phyloP scores from a whole-genome alignment of 2,329 filamentous ascomycete genomes.

The Nigrograna mackinnonii region DNA sequence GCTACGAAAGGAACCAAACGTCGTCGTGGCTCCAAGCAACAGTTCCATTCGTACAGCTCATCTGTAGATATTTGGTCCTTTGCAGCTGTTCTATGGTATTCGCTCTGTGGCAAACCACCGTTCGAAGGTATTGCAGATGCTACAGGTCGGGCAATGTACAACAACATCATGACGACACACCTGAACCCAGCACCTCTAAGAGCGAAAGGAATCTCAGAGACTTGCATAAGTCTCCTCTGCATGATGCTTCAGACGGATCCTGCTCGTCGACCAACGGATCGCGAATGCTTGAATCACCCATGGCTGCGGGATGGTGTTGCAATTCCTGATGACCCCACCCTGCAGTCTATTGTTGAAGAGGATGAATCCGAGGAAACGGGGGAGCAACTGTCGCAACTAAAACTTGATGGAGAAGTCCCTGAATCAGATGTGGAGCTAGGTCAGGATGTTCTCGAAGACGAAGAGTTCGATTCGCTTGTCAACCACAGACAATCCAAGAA shows the following conservation, averaged over 20 bases:
- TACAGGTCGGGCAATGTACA: slow-evolving; percentile 77
- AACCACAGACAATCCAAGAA: slow-evolving; percentile 49
- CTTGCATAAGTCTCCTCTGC: slow-evolving; percentile 73
- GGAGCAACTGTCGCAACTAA: slow-evolving; percentile 52
- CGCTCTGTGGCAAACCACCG: slow-evolving; percentile 78
- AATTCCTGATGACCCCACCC: slow-evolving; percentile 23
- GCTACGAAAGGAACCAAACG: slow-evolving; percentile 66
- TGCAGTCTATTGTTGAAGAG: slow-evolving; percentile 53
- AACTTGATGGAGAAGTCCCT: slow-evolving; percentile 25
- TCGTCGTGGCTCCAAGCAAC: slow-evolving; percentile 54
- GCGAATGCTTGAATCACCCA: slow-evolving; percentile 68
- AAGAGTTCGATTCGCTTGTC: slow-evolving; percentile 29
- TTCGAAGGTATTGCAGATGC: slow-evolving; percentile 78
- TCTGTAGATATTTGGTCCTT: slow-evolving; percentile 97
- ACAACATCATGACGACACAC: slow-evolving; percentile 80
- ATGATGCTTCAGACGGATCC: slow-evolving; percentile 85
- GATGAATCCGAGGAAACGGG: slow-evolving; percentile 63
- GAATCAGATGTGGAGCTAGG: slow-evolving; percentile 22
- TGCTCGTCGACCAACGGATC: slow-evolving; percentile 72
- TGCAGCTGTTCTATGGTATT: slow-evolving; percentile 86
- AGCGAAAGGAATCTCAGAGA: slow-evolving; percentile 61
- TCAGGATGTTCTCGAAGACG: slow-evolving; percentile 29
- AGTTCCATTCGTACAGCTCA: slow-evolving; percentile 74
- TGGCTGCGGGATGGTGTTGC: slow-evolving; percentile 69
- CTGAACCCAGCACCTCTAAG: slow-evolving; percentile 70